Evolutionary conservation across 805 yeast species (phyloP), one percentile per base, ranked within the genome.

Genomic region (Metschnikowia dekortorum): DNA sequence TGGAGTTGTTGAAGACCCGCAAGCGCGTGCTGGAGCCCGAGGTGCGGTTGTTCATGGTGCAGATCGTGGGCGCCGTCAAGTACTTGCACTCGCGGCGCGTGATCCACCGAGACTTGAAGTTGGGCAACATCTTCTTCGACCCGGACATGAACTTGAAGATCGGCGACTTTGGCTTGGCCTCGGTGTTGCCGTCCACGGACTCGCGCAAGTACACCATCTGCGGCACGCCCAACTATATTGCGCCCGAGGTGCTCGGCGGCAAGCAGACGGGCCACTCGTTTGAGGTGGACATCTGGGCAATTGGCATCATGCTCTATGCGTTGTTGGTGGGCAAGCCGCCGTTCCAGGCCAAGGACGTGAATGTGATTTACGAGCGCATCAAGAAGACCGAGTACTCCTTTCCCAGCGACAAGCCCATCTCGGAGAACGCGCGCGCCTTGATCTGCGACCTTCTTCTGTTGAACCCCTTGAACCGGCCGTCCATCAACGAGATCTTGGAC

Each of bases 121-220:
- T 95, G 50, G 99, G 99, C 30, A 94, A 94, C 68, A 89, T 94
- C 56, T 92, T 94, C 69, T 85, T 94, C 59, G 99, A 94, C 66
- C 87, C 89, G 8, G 79, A 88, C 43, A 94, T 92, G 96, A 89
- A 90, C 68, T 79, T 92, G 63, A 94, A 94, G 67, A 87, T 94
- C 54, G 99, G 99, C 56, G 99, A 94, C 68, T 94, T 94, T 71
- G 99, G 99, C 32, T 78, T 94, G 53, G 99, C 99, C n/a, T 90
- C 97, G 0, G 86, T 89, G n/a, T 77, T 94, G 54, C 87, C 86
- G 39, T 74, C 81, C 22, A 61, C 61, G 39, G 79, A 78, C 51
- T 88, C 88, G 46, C 83, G 92, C 57, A 89, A 92, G 63, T 87
- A 85, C 65, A 92, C 99, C 40, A 89, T 94, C 49, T 94, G 99